phyloP scores from a whole-genome alignment of 2,329 filamentous ascomycete genomes.

The Sclerotiophoma versabilis region DNA sequence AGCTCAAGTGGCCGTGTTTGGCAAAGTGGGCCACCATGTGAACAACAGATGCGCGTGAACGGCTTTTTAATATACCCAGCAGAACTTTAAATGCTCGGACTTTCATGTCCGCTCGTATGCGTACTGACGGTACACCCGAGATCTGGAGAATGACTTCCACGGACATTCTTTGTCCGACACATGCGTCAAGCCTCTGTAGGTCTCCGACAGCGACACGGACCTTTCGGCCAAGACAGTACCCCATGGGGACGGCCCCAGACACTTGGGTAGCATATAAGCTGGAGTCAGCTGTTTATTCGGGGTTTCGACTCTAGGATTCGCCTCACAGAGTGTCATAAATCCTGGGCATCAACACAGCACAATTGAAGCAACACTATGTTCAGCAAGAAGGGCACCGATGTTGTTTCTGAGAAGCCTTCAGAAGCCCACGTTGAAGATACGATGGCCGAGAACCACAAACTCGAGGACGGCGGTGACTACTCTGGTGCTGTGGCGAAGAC shows the following conservation, averaged over 20 bases:
- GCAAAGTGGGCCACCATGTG: background rate
- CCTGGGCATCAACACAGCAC: background rate
- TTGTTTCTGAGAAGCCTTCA: background rate
- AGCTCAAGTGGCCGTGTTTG: background rate
- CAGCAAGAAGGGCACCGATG: background rate
- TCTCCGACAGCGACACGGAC: background rate
- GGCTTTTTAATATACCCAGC: background rate
- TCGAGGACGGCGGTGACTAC: slow-evolving; percentile 24
- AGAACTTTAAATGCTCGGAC: background rate
- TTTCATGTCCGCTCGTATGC: background rate
- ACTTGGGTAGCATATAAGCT: slow-evolving; percentile 1
- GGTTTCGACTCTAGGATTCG: background rate
- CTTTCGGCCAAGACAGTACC: background rate
- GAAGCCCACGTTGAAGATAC: slow-evolving; percentile 1
- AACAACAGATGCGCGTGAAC: background rate
- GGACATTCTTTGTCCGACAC: slow-evolving; percentile 2
- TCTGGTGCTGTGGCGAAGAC: slow-evolving; percentile 33
- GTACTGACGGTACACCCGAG: background rate
- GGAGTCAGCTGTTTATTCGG: background rate
- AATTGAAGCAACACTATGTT: background rate
- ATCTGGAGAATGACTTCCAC: background rate
- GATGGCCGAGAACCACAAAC: background rate
- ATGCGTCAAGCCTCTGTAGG: background rate
- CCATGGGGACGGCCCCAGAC: slow-evolving; percentile 4
- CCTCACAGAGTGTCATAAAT: background rate